Evolutionary conservation across 2,329 filamentous ascomycete species (phyloP), one percentile per base, ranked within the genome.

Genomic region (Pezicula carpinea): DNA sequence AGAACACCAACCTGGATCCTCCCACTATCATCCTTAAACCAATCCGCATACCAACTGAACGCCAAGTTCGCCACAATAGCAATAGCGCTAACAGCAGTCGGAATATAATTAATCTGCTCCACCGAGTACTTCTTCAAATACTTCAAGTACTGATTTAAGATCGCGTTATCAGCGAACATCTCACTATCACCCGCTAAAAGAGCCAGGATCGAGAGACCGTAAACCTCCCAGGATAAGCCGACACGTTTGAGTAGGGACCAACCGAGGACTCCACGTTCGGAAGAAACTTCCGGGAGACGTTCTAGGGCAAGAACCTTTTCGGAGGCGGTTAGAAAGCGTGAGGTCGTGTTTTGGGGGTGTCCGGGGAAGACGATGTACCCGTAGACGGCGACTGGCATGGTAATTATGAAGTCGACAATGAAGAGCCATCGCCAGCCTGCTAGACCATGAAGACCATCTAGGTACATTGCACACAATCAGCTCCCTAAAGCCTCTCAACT

Each of bases 381-480:
- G 49, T 74, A 78, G 2, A 76, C 29, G 2, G 74, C 75, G 3
- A 79, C 64, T 0, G 75, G 75, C 1, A 79, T 41, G 3, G 74
- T 77, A 48, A 80, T 73, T 21, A 77, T 59, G 3, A 73, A 73
- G 52, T 77, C 74, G 42, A 75, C 66, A 39, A 63, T 58, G 39
- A 72, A 73, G 29, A 72, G 52, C 70, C 70, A 73, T 40, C 75
- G 63, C 77, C 77, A 81, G 3, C 44, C 36, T 6, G 36, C 21
- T 11, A 66, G 59, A 5, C 73, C 71, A 49, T 81, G 55, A 63
- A 46, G 70, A 65, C 33, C 72, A 69, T 6, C 19, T 75, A 76
- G 1, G 14, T 29, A 11, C 8, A n/a, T n/a, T n/a, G n/a, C n/a
- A 4, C 3, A 29, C 8, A 3, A 29, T 29, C 13, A 29, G 26